Evolutionary conservation across 495 filamentous ascomycete genomes (phyloP).

Genomic region (Penicillium salamii): DNA sequence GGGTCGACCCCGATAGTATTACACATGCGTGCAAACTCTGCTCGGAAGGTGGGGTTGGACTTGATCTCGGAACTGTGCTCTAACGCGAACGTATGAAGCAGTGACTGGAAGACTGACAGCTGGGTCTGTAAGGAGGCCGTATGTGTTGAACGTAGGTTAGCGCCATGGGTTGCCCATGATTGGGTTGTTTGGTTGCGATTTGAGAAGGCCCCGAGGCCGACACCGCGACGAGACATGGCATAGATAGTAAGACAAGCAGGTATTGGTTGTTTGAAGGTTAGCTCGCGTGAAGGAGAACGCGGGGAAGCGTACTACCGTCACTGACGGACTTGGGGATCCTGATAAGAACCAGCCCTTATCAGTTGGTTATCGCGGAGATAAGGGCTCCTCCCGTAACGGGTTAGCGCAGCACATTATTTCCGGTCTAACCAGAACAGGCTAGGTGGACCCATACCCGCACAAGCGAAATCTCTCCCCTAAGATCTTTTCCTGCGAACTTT

Average conservation of each 20-base stretch:
- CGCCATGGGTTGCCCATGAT: constrained; percentile 86
- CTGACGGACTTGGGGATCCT: background rate
- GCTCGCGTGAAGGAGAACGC: too few species aligned
- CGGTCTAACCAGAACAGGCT: constrained; percentile 20
- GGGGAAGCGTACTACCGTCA: background rate
- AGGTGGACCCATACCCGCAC: constrained; percentile 30
- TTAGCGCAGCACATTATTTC: constrained; percentile 2
- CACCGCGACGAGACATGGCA: constrained; percentile 59
- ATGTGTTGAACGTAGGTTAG: constrained; percentile 75
- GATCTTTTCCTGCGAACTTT: constrained; percentile 27
- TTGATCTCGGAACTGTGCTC: constrained; percentile 94
- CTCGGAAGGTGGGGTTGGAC: constrained; percentile 89
- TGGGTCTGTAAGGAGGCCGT: constrained; percentile 82
- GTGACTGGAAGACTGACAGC: constrained; percentile 89
- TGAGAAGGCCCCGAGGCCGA: constrained; percentile 89
- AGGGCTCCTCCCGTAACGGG: constrained; percentile 20
- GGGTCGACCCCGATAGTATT: constrained; percentile 95
- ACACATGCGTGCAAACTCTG: constrained; percentile 98
- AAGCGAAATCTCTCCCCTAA: constrained; percentile 30
- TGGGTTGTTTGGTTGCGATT: constrained; percentile 74
- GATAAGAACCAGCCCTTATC: background rate
- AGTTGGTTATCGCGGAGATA: constrained; percentile 15
- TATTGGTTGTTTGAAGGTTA: background rate
- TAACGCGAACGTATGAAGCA: constrained; percentile 89
- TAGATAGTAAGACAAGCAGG: background rate